Percentiles rank a stretch among this genome's conserved stretches.
Conservation (phyloP, 2,329 filamentous ascomycete species). For the Microdochium nivale region DNA sequence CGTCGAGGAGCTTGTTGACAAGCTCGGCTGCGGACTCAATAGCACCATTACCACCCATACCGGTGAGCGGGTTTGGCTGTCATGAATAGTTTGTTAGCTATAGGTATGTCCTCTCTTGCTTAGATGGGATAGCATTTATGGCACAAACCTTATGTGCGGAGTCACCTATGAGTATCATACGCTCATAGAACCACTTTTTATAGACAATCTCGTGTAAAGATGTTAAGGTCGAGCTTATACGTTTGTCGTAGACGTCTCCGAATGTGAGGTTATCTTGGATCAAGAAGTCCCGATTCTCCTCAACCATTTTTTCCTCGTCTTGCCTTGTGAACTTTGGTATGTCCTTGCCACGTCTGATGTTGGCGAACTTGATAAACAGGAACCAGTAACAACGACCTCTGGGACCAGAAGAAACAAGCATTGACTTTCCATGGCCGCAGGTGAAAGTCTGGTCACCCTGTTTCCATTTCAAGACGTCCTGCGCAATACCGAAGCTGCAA, state of each 20-base stretch:
- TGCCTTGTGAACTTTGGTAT: constrained; percentile 22
- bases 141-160: constrained; percentile 21
- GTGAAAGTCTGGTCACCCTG: constrained; percentile 9
- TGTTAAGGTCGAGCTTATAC: constrained; percentile 18
- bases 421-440: constrained; percentile 12
- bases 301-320: constrained; percentile 18
- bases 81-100: neutral
- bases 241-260: constrained; percentile 18
- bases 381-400: constrained; percentile 25
- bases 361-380: constrained; percentile 18
- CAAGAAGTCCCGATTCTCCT: constrained; percentile 10
- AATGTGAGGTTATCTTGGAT: constrained; percentile 17
- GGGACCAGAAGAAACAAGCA: constrained; percentile 20
- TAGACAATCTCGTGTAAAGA: constrained; percentile 22
- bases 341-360: constrained; percentile 17
- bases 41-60: constrained; percentile 18
- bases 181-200: constrained; percentile 22
- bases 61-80: constrained; percentile 16
- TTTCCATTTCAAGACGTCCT: constrained; percentile 13
- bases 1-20: constrained; percentile 11
- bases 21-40: constrained; percentile 16
- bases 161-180: constrained; percentile 22
- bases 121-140: neutral
- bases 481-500: constrained; percentile 29
- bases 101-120: neutral